Percentiles rank a stretch among this genome's conserved stretches.
Evolutionary conservation across 371 early-diverging fungal genomes (phyloP).

Genomic region (Rhizomucor miehei): DNA sequence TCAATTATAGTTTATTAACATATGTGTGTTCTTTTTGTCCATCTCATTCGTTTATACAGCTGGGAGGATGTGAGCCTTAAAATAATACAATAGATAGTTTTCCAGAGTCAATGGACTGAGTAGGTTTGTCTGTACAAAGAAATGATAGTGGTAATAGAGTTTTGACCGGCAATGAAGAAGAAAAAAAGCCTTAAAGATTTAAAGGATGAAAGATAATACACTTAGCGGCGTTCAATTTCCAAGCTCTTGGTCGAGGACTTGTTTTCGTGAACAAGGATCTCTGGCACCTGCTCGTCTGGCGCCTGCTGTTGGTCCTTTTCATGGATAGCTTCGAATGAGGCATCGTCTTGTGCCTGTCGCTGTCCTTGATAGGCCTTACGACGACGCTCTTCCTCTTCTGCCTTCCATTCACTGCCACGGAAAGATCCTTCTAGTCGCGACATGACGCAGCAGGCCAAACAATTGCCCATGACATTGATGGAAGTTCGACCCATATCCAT

Average conservation of each 20-base stretch:
- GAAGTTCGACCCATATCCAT: constrained; percentile 82
- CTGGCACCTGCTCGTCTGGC: constrained; percentile 5
- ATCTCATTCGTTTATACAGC: too few species aligned
- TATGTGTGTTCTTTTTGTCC: too few species aligned
- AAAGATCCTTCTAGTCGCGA: constrained; percentile 74
- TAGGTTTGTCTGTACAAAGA: too few species aligned
- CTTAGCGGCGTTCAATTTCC: too few species aligned
- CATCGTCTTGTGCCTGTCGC: constrained; percentile 33
- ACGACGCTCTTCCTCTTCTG: constrained; percentile 38
- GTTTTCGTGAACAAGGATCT: constrained; percentile 13
- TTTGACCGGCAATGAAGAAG: too few species aligned
- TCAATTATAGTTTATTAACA: too few species aligned
- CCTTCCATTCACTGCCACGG: constrained; percentile 51
- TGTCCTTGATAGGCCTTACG: constrained; percentile 37
- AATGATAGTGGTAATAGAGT: too few species aligned
- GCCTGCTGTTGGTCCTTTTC: neutral
- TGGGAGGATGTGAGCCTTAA: too few species aligned
- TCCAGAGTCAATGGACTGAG: too few species aligned
- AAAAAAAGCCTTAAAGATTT: too few species aligned
- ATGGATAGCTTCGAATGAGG: constrained; percentile 7
- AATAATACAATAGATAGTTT: too few species aligned
- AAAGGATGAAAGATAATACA: too few species aligned
- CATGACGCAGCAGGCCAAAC: constrained; percentile 71
- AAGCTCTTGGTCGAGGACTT: neutral
- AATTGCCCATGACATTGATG: constrained; percentile 74